A percentile compares a stretch with the other conserved stretches of the same genome.
These are phyloP conservation scores for Alternaria ethzedia DNA, from an alignment of 2,329 filamentous ascomycete species.

Conservation along the genomic window DNA sequence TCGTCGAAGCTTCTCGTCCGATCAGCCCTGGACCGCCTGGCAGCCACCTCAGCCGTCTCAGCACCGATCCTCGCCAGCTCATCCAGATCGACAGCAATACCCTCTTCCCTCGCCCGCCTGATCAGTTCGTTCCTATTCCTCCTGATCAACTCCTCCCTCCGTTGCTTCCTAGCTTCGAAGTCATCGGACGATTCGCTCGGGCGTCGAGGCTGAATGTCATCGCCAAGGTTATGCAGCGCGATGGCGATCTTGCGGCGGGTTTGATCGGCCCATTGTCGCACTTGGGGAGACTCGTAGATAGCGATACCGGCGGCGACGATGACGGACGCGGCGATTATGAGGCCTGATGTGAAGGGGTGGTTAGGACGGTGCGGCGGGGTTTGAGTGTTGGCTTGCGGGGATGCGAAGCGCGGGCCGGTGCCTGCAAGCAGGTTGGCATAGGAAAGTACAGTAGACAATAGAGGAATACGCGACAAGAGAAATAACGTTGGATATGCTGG, in stretches of 20 bases:
- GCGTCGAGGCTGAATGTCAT: conserved; percentile 60
- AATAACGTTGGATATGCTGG: neutral
- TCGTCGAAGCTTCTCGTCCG: conserved; percentile 48
- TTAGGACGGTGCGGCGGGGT: conserved; percentile 32
- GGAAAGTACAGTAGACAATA: neutral
- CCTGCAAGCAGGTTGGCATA: conserved; percentile 45
- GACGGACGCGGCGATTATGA: conserved; percentile 67
- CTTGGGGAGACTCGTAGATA: conserved; percentile 68
- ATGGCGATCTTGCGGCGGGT: conserved; percentile 67
- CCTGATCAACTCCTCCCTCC: conserved; percentile 42
- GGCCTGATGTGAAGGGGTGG: conserved; percentile 54
- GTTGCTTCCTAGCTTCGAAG: conserved; percentile 38
- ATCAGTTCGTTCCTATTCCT: conserved; percentile 47
- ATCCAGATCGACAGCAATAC: conserved; percentile 51
- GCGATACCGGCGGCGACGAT: conserved; percentile 68
- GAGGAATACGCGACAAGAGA: neutral
- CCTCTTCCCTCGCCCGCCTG: conserved; percentile 45
- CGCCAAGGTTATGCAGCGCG: conserved; percentile 64
- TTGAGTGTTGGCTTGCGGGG: conserved; percentile 8
- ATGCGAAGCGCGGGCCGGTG: conserved; percentile 27
- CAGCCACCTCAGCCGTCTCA: conserved; percentile 31
- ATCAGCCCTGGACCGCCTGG: conserved; percentile 23
- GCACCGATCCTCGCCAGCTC: conserved; percentile 45
- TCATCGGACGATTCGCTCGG: conserved; percentile 42
- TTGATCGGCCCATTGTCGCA: conserved; percentile 67